phyloP scores from a whole-genome alignment of 768 basidiomycete genomes.

The Xanthoconium purpureum region DNA sequence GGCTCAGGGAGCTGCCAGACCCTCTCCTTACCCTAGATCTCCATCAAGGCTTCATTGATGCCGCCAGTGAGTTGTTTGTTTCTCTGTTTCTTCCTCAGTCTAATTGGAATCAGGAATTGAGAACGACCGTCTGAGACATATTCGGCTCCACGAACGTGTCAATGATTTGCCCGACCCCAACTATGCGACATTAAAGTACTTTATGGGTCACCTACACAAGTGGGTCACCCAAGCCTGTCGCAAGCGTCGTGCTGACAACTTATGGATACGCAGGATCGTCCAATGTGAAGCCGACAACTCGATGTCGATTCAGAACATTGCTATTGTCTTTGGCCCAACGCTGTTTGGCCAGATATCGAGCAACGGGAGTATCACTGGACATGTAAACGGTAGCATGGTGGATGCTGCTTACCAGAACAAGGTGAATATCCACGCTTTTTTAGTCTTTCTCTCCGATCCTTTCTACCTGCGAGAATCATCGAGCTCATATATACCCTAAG shows the following conservation, averaged over 20 bases:
- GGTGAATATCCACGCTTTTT: slow-evolving; percentile 35
- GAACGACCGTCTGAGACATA: slow-evolving; percentile 92
- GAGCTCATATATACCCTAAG: slow-evolving; percentile 38
- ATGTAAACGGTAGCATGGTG: slow-evolving; percentile 55
- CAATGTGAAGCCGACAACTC: slow-evolving; percentile 76
- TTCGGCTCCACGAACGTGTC: slow-evolving; percentile 93
- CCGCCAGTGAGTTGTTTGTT: slow-evolving; percentile 67
- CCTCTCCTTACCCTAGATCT: slow-evolving; percentile 81
- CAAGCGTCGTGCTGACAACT: slow-evolving; percentile 7
- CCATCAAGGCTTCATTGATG: slow-evolving; percentile 93
- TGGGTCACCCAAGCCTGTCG: slow-evolving; percentile 33
- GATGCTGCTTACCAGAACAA: slow-evolving; percentile 73
- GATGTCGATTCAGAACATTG: slow-evolving; percentile 90
- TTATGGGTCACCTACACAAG: slow-evolving; percentile 92
- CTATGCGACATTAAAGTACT: slow-evolving; percentile 93
- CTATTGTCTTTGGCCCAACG: slow-evolving; percentile 98
- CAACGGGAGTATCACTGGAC: slow-evolving; percentile 41
- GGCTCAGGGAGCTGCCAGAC: slow-evolving; percentile 95
- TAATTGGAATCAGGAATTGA: slow-evolving; percentile 64
- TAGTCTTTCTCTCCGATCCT: neutral
- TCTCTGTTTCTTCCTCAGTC: neutral
- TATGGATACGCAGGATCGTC: slow-evolving; percentile 55
- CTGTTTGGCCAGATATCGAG: slow-evolving; percentile 72
- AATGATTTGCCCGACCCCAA: slow-evolving; percentile 99
- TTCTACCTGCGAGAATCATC: neutral